Percentiles rank a stretch among this genome's conserved stretches.
These are phyloP conservation scores for Coemansia brasiliensis DNA, from an alignment of 192 early-diverging fungal genomes.

Conservation along the genomic window DNA sequence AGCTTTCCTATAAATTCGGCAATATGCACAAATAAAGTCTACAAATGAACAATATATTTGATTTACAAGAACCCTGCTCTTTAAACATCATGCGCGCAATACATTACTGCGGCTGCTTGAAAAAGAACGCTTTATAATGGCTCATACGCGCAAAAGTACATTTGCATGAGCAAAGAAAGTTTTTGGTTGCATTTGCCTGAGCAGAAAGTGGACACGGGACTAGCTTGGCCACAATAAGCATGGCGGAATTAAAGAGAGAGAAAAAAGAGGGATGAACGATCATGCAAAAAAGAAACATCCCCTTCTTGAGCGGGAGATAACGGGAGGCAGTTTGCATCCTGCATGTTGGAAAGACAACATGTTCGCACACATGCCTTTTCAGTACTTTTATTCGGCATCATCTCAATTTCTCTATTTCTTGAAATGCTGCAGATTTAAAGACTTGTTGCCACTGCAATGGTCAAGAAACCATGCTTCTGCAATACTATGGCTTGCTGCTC, in stretches of 20 bases:
- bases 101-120: slow-evolving; percentile 1
- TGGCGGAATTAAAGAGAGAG: background rate
- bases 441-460: background rate
- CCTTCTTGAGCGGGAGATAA: too few relatives aligned
- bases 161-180: background rate
- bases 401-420: background rate
- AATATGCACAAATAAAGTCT: slow-evolving; percentile 1
- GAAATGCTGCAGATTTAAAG: background rate
- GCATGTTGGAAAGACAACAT: slow-evolving; percentile 7
- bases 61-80: background rate
- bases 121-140: background rate
- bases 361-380: slow-evolving; percentile 19
- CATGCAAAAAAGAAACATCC: too few relatives aligned
- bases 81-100: background rate
- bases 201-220: background rate
- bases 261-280: too few relatives aligned
- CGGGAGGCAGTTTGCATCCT: background rate
- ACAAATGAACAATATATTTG: background rate
- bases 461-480: background rate
- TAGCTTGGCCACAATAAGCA: background rate
- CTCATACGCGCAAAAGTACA: background rate
- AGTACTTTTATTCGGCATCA: slow-evolving; percentile 11
- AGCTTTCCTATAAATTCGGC: background rate
- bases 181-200: background rate
- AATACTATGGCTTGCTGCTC: background rate